Percentiles rank a stretch among this genome's conserved stretches.
phyloP scores from a whole-genome alignment of 2,329 filamentous ascomycete genomes.

The Exserohilum turcica region DNA sequence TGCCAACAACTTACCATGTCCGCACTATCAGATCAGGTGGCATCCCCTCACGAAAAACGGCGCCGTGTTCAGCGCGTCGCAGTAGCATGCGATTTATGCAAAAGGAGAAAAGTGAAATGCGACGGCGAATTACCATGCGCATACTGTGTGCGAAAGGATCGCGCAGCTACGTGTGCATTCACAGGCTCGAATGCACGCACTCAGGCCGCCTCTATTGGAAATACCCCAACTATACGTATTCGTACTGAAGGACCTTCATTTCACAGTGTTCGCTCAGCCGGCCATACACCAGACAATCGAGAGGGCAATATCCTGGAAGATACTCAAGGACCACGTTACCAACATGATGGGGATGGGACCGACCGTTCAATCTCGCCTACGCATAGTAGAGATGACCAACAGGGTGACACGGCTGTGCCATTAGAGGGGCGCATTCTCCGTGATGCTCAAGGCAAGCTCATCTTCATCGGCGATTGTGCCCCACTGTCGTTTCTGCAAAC shows the following conservation, averaged over 20 bases:
- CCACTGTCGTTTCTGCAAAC: constrained; percentile 60
- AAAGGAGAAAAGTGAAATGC: constrained; percentile 54
- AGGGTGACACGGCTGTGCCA: constrained; percentile 51
- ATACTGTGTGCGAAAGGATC: constrained; percentile 53
- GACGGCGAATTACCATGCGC: constrained; percentile 58
- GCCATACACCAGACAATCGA: constrained; percentile 8
- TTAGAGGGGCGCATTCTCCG: constrained; percentile 55
- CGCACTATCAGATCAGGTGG: constrained; percentile 2
- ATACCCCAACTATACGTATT: constrained; percentile 29
- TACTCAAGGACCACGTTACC: constrained; percentile 9
- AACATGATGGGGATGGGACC: constrained; percentile 3
- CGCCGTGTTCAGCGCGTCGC: constrained; percentile 35
- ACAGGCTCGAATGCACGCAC: constrained; percentile 47
- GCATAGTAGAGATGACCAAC: constrained; percentile 41
- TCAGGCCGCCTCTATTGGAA: constrained; percentile 39
- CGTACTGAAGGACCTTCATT: constrained; percentile 5
- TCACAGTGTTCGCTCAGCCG: constrained; percentile 1
- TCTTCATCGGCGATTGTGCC: constrained; percentile 61
- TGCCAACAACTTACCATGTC: background rate
- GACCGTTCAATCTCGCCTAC: constrained; percentile 29
- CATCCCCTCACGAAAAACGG: constrained; percentile 24
- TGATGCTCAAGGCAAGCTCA: constrained; percentile 59
- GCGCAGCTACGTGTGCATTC: constrained; percentile 49
- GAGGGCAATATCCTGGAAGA: constrained; percentile 8
- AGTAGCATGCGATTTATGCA: constrained; percentile 40